These are phyloP conservation scores for Spatholobus suberectus DNA, from an alignment of 306 rosid genomes.

Conservation along the genomic window DNA sequence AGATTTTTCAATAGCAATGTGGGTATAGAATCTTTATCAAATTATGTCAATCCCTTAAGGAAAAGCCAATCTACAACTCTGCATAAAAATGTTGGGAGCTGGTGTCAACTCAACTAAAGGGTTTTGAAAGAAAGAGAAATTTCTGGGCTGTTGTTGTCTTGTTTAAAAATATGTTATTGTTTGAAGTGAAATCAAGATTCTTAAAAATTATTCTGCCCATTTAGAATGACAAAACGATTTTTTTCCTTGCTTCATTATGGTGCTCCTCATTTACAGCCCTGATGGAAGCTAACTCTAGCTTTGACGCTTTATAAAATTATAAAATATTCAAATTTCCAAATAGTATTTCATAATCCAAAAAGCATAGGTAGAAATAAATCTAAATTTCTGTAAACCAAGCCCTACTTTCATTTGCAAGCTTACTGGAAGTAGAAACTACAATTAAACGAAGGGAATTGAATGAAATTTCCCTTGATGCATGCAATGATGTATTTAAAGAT, in stretches of 20 bases:
- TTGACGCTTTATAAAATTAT: slow-evolving; percentile 7
- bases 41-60: slow-evolving; percentile 14
- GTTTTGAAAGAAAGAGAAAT: neutral
- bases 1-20: slow-evolving; percentile 16
- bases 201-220: slow-evolving; percentile 10
- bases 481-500: slow-evolving; percentile 30
- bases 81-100: neutral
- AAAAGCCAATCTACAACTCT: neutral
- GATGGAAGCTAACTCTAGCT: slow-evolving; percentile 15
- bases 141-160: neutral
- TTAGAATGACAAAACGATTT: slow-evolving; percentile 10
- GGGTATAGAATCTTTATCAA: slow-evolving; percentile 9
- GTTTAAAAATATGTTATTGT: slow-evolving; percentile 13
- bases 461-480: slow-evolving; percentile 24
- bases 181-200: slow-evolving; percentile 21
- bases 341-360: slow-evolving; percentile 12
- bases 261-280: slow-evolving; percentile 34
- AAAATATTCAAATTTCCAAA: slow-evolving; percentile 34
- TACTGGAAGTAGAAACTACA: slow-evolving; percentile 38
- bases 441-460: slow-evolving; percentile 14
- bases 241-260: neutral
- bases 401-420: slow-evolving; percentile 28
- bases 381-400: slow-evolving; percentile 23
- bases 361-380: neutral
- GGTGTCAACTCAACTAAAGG: slow-evolving; percentile 1